phyloP scores from a whole-genome alignment of 805 yeast genomes.

The Clavispora fructus region DNA sequence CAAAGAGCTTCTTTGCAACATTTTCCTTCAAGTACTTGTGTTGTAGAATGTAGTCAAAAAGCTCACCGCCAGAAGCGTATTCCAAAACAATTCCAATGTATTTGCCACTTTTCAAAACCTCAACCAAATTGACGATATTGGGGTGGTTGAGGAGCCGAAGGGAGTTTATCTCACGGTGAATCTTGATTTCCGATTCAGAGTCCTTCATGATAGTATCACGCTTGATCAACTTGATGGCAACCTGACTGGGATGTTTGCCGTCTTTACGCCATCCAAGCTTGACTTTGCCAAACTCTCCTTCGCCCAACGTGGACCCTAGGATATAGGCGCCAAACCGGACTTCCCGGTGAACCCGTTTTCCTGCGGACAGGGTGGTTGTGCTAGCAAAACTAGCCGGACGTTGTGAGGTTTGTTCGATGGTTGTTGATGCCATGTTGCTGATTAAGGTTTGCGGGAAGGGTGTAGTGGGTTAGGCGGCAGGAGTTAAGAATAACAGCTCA shows the following conservation, averaged over 20 bases:
- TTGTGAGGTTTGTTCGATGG: not conserved
- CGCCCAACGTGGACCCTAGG: slow-evolving; percentile 90
- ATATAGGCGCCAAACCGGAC: slow-evolving; percentile 86
- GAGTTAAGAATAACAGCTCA: not conserved
- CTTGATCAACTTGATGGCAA: slow-evolving; percentile 88
- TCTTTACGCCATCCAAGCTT: slow-evolving; percentile 93
- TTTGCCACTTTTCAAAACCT: slow-evolving; percentile 88
- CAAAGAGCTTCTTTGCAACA: slow-evolving; percentile 80
- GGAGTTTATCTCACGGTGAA: slow-evolving; percentile 90
- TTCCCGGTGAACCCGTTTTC: slow-evolving; percentile 47
- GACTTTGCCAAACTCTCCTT: slow-evolving; percentile 98
- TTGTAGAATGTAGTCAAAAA: slow-evolving; percentile 85
- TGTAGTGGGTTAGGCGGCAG: not conserved
- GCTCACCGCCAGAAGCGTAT: slow-evolving; percentile 96
- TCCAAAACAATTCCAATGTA: slow-evolving; percentile 95
- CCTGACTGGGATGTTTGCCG: slow-evolving; percentile 73
- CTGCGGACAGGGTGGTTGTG: not conserved
- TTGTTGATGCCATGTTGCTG: not conserved
- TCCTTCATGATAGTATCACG: slow-evolving; percentile 85
- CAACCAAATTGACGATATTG: slow-evolving; percentile 85
- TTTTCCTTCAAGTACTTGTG: slow-evolving; percentile 84
- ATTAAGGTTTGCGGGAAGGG: not conserved
- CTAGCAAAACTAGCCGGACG: not conserved
- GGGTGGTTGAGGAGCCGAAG: slow-evolving; percentile 85
- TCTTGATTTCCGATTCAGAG: slow-evolving; percentile 80